Conservation (phyloP, 2,329 filamentous ascomycete genomes). For the Pyrenophora seminiperda region DNA sequence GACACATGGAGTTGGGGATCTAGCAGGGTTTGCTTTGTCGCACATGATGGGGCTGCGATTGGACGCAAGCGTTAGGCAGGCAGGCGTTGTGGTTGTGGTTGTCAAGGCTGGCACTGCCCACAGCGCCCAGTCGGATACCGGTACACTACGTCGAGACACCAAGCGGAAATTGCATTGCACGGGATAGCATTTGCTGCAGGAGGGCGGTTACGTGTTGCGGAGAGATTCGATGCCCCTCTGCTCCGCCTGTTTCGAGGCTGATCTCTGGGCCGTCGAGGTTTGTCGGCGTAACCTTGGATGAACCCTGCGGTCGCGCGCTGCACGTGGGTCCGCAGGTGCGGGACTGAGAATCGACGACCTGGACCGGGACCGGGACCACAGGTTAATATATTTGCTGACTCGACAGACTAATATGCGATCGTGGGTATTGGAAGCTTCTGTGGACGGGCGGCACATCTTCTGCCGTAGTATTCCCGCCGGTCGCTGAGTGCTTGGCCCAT, state of each 20-base stretch:
- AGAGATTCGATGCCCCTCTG: slow-evolving; percentile 15
- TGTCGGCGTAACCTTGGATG: slow-evolving; percentile 7
- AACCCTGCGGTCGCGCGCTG: slow-evolving; percentile 16
- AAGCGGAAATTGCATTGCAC: slow-evolving; percentile 4
- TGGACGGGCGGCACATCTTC: too few relatives aligned
- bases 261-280: slow-evolving; percentile 18
- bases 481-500: too few relatives aligned
- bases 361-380: slow-evolving; percentile 2
- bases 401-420: slow-evolving; percentile 15
- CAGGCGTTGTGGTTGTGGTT: not conserved
- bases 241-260: slow-evolving; percentile 18
- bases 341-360: slow-evolving; percentile 16
- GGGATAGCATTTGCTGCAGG: slow-evolving; percentile 8
- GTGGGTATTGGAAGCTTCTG: too few relatives aligned
- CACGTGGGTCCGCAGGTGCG: slow-evolving; percentile 26
- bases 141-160: not conserved
- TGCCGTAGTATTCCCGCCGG: too few relatives aligned
- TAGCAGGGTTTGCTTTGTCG: not conserved
- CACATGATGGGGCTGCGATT: not conserved
- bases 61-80: not conserved
- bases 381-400: not conserved
- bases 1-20: not conserved
- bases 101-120: not conserved
- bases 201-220: slow-evolving; percentile 12
- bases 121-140: not conserved